Conservation (phyloP, 805 yeast species). For the Peterozyma xylosa region DNA sequence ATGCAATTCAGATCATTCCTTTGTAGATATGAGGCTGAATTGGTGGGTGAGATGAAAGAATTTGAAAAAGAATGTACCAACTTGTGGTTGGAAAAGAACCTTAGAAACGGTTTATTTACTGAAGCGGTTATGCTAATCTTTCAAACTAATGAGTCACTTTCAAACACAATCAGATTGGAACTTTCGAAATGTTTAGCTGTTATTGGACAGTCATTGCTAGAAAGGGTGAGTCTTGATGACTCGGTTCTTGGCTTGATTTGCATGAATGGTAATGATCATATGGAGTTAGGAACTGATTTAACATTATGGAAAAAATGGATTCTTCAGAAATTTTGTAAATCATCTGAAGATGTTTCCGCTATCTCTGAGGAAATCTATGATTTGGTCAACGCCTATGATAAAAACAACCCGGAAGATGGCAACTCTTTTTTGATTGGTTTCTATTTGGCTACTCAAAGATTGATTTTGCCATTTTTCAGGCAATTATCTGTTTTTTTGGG, state of each 20-base stretch:
- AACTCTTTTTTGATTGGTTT: constrained; percentile 6
- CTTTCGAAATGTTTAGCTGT: constrained; percentile 21
- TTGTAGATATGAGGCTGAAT: constrained; percentile 10
- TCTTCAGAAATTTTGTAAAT: constrained; percentile 3
- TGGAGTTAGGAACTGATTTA: neutral
- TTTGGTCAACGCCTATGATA: constrained; percentile 23
- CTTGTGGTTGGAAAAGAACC: constrained; percentile 4
- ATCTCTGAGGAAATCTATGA: constrained; percentile 20
- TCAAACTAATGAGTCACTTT: constrained; percentile 37
- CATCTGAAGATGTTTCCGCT: constrained; percentile 15
- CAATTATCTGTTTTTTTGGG: constrained; percentile 20
- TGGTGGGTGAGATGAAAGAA: neutral
- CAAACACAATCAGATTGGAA: constrained; percentile 25
- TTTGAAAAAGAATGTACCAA: neutral
- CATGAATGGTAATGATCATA: constrained; percentile 2
- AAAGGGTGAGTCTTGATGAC: constrained; percentile 1
- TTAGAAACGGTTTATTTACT: constrained; percentile 26
- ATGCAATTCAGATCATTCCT: constrained; percentile 31
- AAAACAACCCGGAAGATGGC: neutral
- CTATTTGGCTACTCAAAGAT: neutral
- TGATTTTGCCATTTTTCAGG: constrained; percentile 7
- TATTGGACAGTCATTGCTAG: constrained; percentile 17
- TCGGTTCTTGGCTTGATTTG: constrained; percentile 2
- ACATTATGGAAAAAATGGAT: constrained; percentile 1
- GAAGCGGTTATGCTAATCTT: constrained; percentile 32